Evolutionary conservation across 129 eudicot genomes (phyloP), one percentile per base, ranked within the genome.

Genomic region (Lactuca saligna): DNA sequence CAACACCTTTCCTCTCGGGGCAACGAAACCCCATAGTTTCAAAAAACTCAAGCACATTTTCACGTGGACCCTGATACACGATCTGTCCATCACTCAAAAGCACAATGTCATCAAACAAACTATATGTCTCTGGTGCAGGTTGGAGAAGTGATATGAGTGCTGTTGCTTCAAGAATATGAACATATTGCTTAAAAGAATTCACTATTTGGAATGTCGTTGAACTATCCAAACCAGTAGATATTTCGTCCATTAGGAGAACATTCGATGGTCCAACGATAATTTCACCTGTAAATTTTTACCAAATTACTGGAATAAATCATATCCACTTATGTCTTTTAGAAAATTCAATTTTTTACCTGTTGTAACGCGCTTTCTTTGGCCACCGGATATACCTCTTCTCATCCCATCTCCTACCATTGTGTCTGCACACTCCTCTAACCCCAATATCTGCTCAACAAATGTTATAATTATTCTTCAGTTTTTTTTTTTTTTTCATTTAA

Each of bases 191-290:
- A 1, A 91, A 58, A n/a, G 94, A 78, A 55, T 83, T 83, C 80
- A 88, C 96, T 41, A 91, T 85, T 68, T 86, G 92, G 50, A 56
- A 91, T 38, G 97, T 85, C 31, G 97, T 88, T 0, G 97, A 88
- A 75, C 91, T 88, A 75, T 91, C 97, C 80, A 91, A 80, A 37
- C 97, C 97, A 53, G 97, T 91, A 15, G 96, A 91, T 83, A 91
- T 91, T 75, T 91, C 97, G 13, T 91, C 97, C 96, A 91, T 91
- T 65, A 91, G 85, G 14, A 91, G 87, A 48, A 88, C 96, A 69
- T 80, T 88, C 8, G 97, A 50, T 17, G 97, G 97, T 51, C 97
- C 96, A 67, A 91, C 97, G 38, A 91, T 61, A 93, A 91, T 85
- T 77, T 91, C 97, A 14, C 96, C 90, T 82, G 68, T 13, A 38